These are phyloP conservation scores for Globisporangium cederbergense DNA, from an alignment of 352 stramenopile species.

Conservation along the genomic window DNA sequence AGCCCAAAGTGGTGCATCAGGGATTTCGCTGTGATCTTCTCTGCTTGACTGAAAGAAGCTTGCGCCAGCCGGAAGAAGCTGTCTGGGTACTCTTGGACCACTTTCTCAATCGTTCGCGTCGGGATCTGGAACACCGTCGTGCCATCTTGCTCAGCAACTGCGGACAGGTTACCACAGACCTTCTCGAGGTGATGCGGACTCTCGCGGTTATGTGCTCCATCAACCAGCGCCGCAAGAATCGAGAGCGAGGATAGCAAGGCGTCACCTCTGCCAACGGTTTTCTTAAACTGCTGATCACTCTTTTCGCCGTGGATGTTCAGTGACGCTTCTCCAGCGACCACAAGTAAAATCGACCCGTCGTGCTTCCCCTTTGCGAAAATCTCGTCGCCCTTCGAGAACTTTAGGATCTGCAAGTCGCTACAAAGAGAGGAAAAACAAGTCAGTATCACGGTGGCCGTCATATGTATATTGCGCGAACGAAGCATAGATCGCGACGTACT, in stretches of 20 bases:
- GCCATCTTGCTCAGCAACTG: constrained; percentile 34
- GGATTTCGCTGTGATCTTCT: constrained; percentile 78
- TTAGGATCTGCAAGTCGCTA: constrained; percentile 59
- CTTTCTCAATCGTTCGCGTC: constrained; percentile 34
- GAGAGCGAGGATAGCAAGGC: constrained; percentile 67
- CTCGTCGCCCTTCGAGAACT: constrained; percentile 37
- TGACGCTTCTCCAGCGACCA: constrained; percentile 52
- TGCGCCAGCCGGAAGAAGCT: constrained; percentile 74
- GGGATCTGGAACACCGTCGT: constrained; percentile 73
- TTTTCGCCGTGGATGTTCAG: constrained; percentile 57
- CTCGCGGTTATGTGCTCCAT: constrained; percentile 31
- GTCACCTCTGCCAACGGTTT: constrained; percentile 52
- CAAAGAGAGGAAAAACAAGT: constrained; percentile 2
- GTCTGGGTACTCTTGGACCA: constrained; percentile 60
- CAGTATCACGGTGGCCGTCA: background rate
- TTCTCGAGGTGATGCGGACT: constrained; percentile 31
- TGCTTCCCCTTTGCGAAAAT: constrained; percentile 61
- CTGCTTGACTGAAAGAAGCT: constrained; percentile 70
- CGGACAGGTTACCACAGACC: constrained; percentile 56
- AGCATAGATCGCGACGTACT: constrained; percentile 18
- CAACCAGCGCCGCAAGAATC: constrained; percentile 55
- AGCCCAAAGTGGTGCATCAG: constrained; percentile 83
- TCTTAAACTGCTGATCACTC: constrained; percentile 39
- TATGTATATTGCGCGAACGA: background rate
- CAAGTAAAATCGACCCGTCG: constrained; percentile 76